Conservation (phyloP, 208 protist species). For the Lotmaria passim region DNA sequence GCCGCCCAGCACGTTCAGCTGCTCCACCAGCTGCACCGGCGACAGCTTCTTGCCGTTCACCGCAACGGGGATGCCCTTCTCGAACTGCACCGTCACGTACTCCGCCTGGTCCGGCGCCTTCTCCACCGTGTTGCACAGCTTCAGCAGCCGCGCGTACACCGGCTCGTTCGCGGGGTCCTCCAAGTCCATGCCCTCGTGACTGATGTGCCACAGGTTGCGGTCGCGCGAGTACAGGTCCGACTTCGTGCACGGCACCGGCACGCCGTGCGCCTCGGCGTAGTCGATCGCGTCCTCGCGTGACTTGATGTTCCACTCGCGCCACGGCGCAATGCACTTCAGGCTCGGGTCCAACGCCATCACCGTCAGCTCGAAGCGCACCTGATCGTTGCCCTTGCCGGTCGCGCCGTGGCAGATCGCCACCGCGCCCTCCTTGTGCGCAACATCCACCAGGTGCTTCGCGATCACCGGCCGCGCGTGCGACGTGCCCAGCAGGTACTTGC, state of each 20-base stretch:
- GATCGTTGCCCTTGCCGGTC: slow-evolving; percentile 37
- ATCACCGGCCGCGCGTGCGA: slow-evolving; percentile 36
- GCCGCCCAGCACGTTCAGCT: too few species aligned
- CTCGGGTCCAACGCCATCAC: slow-evolving; percentile 37
- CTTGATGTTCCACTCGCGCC: slow-evolving; percentile 45
- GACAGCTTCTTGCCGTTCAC: slow-evolving; percentile 29
- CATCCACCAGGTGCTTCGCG: slow-evolving; percentile 39
- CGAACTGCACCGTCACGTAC: slow-evolving; percentile 32
- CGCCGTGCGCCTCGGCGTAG: slow-evolving; percentile 40
- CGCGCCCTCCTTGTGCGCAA: slow-evolving; percentile 41
- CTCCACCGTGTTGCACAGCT: slow-evolving; percentile 30
- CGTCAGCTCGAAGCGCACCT: slow-evolving; percentile 38
- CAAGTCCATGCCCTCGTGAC: slow-evolving; percentile 40
- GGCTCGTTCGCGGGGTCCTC: slow-evolving; percentile 37
- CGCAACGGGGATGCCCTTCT: slow-evolving; percentile 29
- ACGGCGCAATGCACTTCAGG: slow-evolving; percentile 35
- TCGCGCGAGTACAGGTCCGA: slow-evolving; percentile 37
- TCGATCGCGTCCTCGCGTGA: slow-evolving; percentile 40
- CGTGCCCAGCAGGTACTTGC: slow-evolving; percentile 39
- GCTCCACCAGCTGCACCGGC: slow-evolving; percentile 28
- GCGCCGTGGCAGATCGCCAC: slow-evolving; percentile 43
- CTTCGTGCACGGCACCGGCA: slow-evolving; percentile 37
- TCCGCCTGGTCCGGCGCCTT: slow-evolving; percentile 30
- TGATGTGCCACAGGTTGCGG: slow-evolving; percentile 39
- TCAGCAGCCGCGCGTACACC: slow-evolving; percentile 25